Evolutionary conservation across 2,329 filamentous ascomycete species (phyloP), one percentile per base, ranked within the genome.

Genomic region (Domatiomyces catenatus): DNA sequence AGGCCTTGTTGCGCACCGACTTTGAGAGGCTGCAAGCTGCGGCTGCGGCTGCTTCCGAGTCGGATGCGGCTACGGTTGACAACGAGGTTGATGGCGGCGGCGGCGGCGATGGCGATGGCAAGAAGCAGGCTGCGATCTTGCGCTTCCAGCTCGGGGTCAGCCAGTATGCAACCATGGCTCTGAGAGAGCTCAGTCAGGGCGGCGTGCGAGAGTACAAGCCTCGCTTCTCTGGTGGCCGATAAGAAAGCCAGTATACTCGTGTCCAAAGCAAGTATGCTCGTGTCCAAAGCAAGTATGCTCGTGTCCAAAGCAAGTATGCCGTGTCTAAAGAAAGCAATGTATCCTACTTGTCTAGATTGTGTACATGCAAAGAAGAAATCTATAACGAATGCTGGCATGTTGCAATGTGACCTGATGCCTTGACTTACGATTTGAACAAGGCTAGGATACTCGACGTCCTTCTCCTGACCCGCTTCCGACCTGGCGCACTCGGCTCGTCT

Each of bases 141-240:
- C 86, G 80, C 63, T 77, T 93, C 67, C 81, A 86, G 63, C 73
- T 93, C 24, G 83, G 80, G 1, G 80, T 81, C 47, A 88, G 84
- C 62, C 83, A 86, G 61, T 93, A 93, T 68, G 86, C 86, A 0
- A 93, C 86, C 0, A 86, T 93, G 73, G 84, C 84, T 10, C 64
- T 93, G 56, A 71, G 86, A 49, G 86, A 93, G 67, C 67, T 93
- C 54, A 88, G 86, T 73, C 83, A 80, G 61, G 79, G 80, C 1
- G 81, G 79, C 10, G 71, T 80, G 4, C 71, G 71, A 60, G 72
- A 73, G 6, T 84, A 75, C 59, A 78, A 79, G 64, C 76, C 81
- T 5, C 80, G 82, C 48, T 84, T 76, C 61, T 70, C 72, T 54
- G 71, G 72, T 42, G 71, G 73, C 8, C 58, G 67, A 46, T 69